A percentile compares a stretch with the other conserved stretches of the same genome.
Conservation (phyloP, 768 basidiomycete genomes). For the Trametes meyenii region DNA sequence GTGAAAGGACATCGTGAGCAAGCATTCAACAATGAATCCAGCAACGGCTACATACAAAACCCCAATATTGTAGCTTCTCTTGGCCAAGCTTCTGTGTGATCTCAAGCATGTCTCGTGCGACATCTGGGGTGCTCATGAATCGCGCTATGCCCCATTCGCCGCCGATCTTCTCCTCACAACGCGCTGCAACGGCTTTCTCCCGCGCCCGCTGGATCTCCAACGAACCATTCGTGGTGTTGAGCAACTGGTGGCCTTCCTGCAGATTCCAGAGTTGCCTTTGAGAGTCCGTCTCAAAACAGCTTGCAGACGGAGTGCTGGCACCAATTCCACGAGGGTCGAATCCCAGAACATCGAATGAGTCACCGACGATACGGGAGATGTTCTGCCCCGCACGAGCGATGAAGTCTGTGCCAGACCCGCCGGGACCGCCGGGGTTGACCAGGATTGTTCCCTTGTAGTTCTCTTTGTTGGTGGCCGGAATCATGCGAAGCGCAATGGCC, state of each 20-base stretch:
- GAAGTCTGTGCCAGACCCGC: slow-evolving; percentile 20
- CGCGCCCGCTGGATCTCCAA: slow-evolving; percentile 12
- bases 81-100: slow-evolving; percentile 32
- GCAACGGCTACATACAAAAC: slow-evolving; percentile 24
- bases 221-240: slow-evolving; percentile 18
- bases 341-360: slow-evolving; percentile 24
- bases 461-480: slow-evolving; percentile 18
- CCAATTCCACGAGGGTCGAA: slow-evolving; percentile 28
- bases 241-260: slow-evolving; percentile 11
- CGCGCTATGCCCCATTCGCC: slow-evolving; percentile 25
- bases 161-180: slow-evolving; percentile 21
- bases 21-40: background rate
- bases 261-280: slow-evolving; percentile 17
- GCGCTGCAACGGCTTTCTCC: slow-evolving; percentile 2
- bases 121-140: slow-evolving; percentile 33
- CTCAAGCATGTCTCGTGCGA: slow-evolving; percentile 36
- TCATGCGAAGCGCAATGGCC: slow-evolving; percentile 25
- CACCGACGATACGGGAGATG: slow-evolving; percentile 20
- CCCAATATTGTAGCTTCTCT: slow-evolving; percentile 37
- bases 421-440: slow-evolving; percentile 26
- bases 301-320: slow-evolving; percentile 23
- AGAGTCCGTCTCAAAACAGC: slow-evolving; percentile 19
- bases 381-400: slow-evolving; percentile 12
- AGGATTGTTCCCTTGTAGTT: slow-evolving; percentile 23
- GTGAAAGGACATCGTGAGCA: background rate